phyloP scores from a whole-genome alignment of 2,329 filamentous ascomycete genomes.

The Neofusicoccum ribis region DNA sequence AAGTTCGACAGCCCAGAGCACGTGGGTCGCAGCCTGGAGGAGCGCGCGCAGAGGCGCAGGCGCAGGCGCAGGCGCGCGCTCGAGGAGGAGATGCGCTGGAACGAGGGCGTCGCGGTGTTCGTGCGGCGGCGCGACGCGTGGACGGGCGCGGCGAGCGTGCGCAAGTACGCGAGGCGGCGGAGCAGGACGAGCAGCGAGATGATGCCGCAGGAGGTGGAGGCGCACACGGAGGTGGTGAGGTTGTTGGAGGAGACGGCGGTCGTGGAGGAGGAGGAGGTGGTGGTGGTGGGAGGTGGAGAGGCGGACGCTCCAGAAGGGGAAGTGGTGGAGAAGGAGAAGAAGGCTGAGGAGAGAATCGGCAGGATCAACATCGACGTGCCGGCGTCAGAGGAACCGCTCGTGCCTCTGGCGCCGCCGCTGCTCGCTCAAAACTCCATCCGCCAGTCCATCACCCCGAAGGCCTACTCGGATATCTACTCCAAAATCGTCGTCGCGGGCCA shows the following conservation, averaged over 20 bases:
- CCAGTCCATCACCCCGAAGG: constrained; percentile 68
- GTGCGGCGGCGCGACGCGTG: constrained; percentile 76
- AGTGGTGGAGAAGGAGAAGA: constrained; percentile 20
- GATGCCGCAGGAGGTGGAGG: constrained; percentile 1
- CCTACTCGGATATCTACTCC: constrained; percentile 82
- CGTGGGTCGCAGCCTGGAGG: constrained; percentile 38
- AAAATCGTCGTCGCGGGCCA: constrained; percentile 81
- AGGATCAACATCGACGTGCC: constrained; percentile 3
- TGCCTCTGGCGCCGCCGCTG: constrained; percentile 74
- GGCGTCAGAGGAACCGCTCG: constrained; percentile 38
- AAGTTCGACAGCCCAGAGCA: constrained; percentile 49
- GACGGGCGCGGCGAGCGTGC: constrained; percentile 68
- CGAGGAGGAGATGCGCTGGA: constrained; percentile 61
- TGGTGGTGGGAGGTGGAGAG: neutral
- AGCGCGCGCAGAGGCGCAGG: constrained; percentile 32
- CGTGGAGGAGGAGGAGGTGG: neutral
- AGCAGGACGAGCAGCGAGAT: constrained; percentile 50
- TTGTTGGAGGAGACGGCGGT: constrained; percentile 9
- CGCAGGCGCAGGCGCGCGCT: constrained; percentile 38
- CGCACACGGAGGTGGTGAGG: neutral
- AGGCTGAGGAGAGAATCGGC: neutral
- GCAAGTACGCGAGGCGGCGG: constrained; percentile 29
- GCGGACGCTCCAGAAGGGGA: neutral
- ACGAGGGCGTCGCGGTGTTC: constrained; percentile 79
- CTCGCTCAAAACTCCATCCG: constrained; percentile 75